Base-by-base conservation (phyloP, 352 stramenopile species). In the Phytophthora ramorum region DNA sequence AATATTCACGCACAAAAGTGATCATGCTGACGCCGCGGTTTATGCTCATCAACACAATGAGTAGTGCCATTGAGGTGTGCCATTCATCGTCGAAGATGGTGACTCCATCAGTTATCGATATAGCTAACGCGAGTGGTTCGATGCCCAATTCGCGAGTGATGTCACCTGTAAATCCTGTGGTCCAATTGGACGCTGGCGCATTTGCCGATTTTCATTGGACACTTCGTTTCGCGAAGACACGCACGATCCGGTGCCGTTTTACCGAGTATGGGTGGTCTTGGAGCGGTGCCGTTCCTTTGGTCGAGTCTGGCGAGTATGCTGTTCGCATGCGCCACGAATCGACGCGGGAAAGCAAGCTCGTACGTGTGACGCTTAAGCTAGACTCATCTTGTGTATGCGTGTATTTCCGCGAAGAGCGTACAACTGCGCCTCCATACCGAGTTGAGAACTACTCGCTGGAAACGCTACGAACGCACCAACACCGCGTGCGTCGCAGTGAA, bases 361-460 rank as follows among this genome's bases (percentile, higher is more conserved):
- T 95, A 17, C 83, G 87, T 4, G 79, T 96, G 24, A 86, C 83
- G 13, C 68, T 96, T 9, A 96, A 95, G 57, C 58, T 92, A 14
- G 88, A 95, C 35, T 72, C 72, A 0, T 87, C 85, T 5, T 92
- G 87, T 30, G 65, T 95, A n/a, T 95, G 83, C 43, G 83, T 92
- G 9, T 94, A 91, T 58, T 83, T 95, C 28, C 78, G 83, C 20
- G 87, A 94, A 72, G 87, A 95, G 63, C 87, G 70, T 26, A 89
- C 82, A 6, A 92, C 78, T 53, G 84, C 80, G 5, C 87, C 89
- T 4, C 89, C 89, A 28, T 96, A 96, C 62, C 87, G 89, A 17
- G 84, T 96, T 32, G 89, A 96, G 32, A 96, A 96, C 40, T 96
- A 93, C 69, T 96, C 89, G 24, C 62, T 96, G 16, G 89, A 96